Evolutionary conservation across 1,284 basidiomycete genomes (phyloP).

Genomic region (Lentinula novae-zelandiae): DNA sequence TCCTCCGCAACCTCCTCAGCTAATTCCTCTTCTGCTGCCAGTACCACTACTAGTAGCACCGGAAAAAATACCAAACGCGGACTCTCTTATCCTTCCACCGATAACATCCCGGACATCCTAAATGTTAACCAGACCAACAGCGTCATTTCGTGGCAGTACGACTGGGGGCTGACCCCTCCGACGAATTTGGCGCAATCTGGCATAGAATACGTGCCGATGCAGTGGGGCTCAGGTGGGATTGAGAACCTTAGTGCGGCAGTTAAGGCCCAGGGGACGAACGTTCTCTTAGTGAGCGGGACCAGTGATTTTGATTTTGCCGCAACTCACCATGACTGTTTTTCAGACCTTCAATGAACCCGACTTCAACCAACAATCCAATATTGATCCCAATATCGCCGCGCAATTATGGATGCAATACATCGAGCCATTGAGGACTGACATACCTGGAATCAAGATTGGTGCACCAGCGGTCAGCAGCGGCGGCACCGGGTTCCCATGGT

Average conservation of each 20-base stretch:
- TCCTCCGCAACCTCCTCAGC: background rate
- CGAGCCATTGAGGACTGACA: constrained; percentile 43
- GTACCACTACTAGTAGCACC: constrained; percentile 10
- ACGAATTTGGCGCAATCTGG: constrained; percentile 36
- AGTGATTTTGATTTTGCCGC: background rate
- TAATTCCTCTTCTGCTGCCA: background rate
- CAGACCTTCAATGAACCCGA: constrained; percentile 60
- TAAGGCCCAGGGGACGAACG: constrained; percentile 34
- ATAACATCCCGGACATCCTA: constrained; percentile 35
- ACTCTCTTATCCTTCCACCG: constrained; percentile 36
- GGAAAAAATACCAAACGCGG: constrained; percentile 35
- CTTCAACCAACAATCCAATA: constrained; percentile 57
- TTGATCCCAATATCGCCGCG: constrained; percentile 50
- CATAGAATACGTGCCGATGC: constrained; percentile 46
- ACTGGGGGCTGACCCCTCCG: constrained; percentile 40
- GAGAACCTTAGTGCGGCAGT: constrained; percentile 35
- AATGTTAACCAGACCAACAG: constrained; percentile 42
- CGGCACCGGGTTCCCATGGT: constrained; percentile 50
- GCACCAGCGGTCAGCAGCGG: constrained; percentile 65
- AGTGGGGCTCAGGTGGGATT: constrained; percentile 41
- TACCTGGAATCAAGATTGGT: constrained; percentile 50
- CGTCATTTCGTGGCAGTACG: constrained; percentile 42
- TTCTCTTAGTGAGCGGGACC: constrained; percentile 32
- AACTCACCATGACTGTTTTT: background rate
- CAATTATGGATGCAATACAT: constrained; percentile 62